Base-by-base conservation (phyloP, 2,329 filamentous ascomycete species). In the Apiospora saccharicola region DNA sequence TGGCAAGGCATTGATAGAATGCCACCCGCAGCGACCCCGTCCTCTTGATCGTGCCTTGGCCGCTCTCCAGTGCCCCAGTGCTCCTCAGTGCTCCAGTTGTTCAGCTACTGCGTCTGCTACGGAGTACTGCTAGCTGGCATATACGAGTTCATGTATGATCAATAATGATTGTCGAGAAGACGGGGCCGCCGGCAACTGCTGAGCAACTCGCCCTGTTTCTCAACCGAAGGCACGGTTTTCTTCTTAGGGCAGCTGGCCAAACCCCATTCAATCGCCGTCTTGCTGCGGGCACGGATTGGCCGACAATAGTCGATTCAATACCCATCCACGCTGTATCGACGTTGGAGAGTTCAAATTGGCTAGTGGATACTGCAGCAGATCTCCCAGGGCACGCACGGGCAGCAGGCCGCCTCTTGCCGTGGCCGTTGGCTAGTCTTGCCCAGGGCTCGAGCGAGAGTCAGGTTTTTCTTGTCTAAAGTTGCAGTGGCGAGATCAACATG, bases 401-500 rank as follows among this genome's bases (percentile, higher is more conserved):
- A 70, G 73, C 71, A 71, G n/a, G 57, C 34, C 57, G 57, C 57
- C 57, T 64, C 4, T 22, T 64, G 57, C 34, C 7, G 49, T 26
- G 49, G 49, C 49, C 34, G 57, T 64, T 64, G 30, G n/a, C 57
- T 64, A 30, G 53, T 37, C 24, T 30, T 61, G 57, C 57, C 34
- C 30, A 64, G 34, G 57, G 19, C 53, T 19, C 53, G 22, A 61
- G 53, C 53, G 53, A 61, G 53, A 57, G 30, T 57, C 53, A 64
- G 57, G 57, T 41, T 64, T 64, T 64, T 64, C 57, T 41, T 64
- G 19, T 41, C 34, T 14, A 41, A 41, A 19, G 57, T 41, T 8
- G 26, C 34, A 64, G 70, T 70, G 71, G 71, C 68, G 69, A 72
- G 70, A 70, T 68, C 71, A 68, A 64, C 46, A 68, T 68, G 49